Percentiles rank a stretch among this genome's conserved stretches.
phyloP scores from a whole-genome alignment of 192 early-diverging fungal species.

The Obelidium mucronatum region DNA sequence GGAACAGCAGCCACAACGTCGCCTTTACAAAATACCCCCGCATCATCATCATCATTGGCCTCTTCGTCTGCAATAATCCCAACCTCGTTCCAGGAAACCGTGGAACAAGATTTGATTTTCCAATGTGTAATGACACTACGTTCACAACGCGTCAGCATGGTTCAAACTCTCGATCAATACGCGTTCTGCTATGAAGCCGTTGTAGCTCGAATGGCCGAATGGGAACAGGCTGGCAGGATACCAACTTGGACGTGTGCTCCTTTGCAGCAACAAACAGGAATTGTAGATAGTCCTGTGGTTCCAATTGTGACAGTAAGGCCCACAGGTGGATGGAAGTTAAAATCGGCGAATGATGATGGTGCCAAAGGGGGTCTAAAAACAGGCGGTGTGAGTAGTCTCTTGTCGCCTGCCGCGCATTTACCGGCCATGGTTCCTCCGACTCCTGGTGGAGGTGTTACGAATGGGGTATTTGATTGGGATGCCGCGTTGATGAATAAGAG shows the following conservation, averaged over 20 bases:
- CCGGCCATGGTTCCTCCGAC: not conserved
- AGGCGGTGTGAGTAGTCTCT: not conserved
- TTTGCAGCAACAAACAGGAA: not conserved
- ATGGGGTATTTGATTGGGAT: conserved; percentile 15
- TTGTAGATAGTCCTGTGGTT: not conserved
- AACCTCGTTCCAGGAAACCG: not conserved
- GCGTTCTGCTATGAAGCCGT: conserved; percentile 66
- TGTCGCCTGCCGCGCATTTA: not conserved
- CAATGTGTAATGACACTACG: conserved; percentile 51
- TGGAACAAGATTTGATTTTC: conserved; percentile 47
- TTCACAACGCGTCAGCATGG: conserved; percentile 54
- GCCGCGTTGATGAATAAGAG: conserved; percentile 5
- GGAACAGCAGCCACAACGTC: not conserved
- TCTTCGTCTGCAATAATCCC: not conserved
- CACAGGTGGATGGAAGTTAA: conserved; percentile 16
- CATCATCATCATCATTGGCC: not conserved
- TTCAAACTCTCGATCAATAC: conserved; percentile 67
- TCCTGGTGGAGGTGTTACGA: too few species aligned
- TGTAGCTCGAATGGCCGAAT: conserved; percentile 49
- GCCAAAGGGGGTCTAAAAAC: too few species aligned
- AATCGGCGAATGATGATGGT: not conserved
- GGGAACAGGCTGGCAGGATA: conserved; percentile 16
- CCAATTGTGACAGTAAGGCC: not conserved
- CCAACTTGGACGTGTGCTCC: not conserved
- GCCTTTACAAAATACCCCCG: not conserved